A percentile compares a stretch with the other conserved stretches of the same genome.
phyloP scores from a whole-genome alignment of 176 grass and related monocot genomes.

The Oryza meridionalis region DNA sequence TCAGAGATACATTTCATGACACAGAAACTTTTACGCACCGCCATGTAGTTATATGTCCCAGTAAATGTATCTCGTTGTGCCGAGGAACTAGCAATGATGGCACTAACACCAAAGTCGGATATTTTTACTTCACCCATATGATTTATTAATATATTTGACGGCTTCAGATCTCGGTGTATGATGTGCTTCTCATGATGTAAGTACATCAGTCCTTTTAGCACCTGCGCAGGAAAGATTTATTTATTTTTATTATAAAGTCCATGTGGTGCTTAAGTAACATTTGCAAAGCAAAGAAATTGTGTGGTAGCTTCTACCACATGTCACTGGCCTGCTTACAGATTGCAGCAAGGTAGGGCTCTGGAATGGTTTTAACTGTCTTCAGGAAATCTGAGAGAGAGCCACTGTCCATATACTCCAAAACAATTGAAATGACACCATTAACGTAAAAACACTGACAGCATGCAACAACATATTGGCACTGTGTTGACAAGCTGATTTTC shows the following conservation, averaged over 20 bases:
- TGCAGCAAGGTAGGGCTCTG: constrained; percentile 87
- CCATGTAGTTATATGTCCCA: constrained; percentile 92
- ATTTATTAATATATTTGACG: constrained; percentile 97
- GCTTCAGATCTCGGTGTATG: constrained; percentile 94
- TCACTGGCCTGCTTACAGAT: constrained; percentile 97
- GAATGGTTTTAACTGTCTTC: constrained; percentile 79
- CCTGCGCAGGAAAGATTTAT: constrained; percentile 44
- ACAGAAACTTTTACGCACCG: constrained; percentile 54
- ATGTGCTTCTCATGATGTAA: constrained; percentile 81
- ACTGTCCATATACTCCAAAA: constrained; percentile 97
- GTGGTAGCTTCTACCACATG: constrained; percentile 23
- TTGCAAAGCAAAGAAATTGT: constrained; percentile 18
- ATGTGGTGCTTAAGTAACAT: constrained; percentile 1
- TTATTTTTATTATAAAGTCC: neutral
- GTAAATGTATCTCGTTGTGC: constrained; percentile 81
- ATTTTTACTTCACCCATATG: constrained; percentile 95
- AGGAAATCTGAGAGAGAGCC: constrained; percentile 87
- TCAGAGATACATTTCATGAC: neutral
- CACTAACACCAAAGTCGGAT: constrained; percentile 98
- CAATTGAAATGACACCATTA: constrained; percentile 89
- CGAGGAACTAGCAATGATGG: constrained; percentile 79
- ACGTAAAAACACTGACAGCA: constrained; percentile 94
- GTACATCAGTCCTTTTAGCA: constrained; percentile 77
- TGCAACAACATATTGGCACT: constrained; percentile 71
- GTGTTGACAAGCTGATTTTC: constrained; percentile 82